phyloP scores from a whole-genome alignment of 2,329 filamentous ascomycete species.

The Aspergillus luchuensis region DNA sequence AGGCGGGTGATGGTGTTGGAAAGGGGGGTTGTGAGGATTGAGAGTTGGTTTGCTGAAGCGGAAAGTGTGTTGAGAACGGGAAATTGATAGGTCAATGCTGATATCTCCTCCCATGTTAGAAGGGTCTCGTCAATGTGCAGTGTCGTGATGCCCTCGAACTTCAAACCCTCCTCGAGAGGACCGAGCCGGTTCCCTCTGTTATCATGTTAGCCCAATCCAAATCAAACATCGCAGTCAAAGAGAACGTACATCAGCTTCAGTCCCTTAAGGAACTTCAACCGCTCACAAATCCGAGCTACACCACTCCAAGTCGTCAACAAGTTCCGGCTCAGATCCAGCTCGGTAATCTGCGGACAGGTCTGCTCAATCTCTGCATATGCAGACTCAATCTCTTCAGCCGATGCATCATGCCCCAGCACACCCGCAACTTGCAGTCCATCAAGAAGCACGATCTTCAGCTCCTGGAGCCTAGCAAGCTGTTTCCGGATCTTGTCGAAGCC shows the following conservation, averaged over 20 bases:
- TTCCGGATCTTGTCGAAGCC: slow-evolving; percentile 90
- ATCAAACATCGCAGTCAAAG: not conserved
- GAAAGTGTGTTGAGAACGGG: slow-evolving; percentile 38
- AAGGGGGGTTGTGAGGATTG: slow-evolving; percentile 31
- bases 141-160: slow-evolving; percentile 58
- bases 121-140: slow-evolving; percentile 69
- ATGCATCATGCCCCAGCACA: slow-evolving; percentile 30
- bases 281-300: slow-evolving; percentile 69
- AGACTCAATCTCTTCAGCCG: slow-evolving; percentile 25
- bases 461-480: slow-evolving; percentile 73
- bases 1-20: slow-evolving; percentile 46
- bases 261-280: slow-evolving; percentile 66
- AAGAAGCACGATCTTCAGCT: slow-evolving; percentile 78
- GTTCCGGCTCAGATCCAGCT: slow-evolving; percentile 85
- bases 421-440: slow-evolving; percentile 69
- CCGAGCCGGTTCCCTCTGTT: slow-evolving; percentile 70
- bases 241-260: slow-evolving; percentile 70
- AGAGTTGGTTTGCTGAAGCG: slow-evolving; percentile 42
- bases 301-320: slow-evolving; percentile 69
- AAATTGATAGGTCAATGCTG: slow-evolving; percentile 36
- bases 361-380: slow-evolving; percentile 54
- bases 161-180: slow-evolving; percentile 41
- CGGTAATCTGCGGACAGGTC: slow-evolving; percentile 61
- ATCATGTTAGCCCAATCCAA: slow-evolving; percentile 18
- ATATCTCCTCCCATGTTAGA: slow-evolving; percentile 60